These are phyloP conservation scores for Phytophthora foliorum DNA, from an alignment of 352 stramenopile species.

Conservation along the genomic window DNA sequence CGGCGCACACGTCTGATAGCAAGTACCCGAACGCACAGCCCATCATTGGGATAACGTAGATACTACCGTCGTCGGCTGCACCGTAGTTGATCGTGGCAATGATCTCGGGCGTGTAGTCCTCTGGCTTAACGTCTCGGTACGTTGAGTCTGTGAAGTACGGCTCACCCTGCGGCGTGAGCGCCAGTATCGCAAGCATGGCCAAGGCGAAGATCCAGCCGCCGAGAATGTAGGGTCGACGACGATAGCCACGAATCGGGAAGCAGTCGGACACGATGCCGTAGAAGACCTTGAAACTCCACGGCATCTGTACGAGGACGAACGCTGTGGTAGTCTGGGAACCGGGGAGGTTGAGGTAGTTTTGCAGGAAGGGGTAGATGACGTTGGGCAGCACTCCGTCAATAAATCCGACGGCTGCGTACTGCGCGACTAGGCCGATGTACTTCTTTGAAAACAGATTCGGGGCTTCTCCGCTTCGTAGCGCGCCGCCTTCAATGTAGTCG, in stretches of 20 bases:
- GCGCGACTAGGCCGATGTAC: slow-evolving; percentile 60
- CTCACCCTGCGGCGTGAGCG: slow-evolving; percentile 38
- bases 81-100: slow-evolving; percentile 51
- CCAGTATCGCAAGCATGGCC: slow-evolving; percentile 53
- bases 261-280: slow-evolving; percentile 69
- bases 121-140: slow-evolving; percentile 52
- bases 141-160: slow-evolving; percentile 53
- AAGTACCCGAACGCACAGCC: slow-evolving; percentile 57
- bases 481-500: slow-evolving; percentile 49
- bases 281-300: slow-evolving; percentile 75
- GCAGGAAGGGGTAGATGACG: slow-evolving; percentile 65
- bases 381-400: slow-evolving; percentile 60
- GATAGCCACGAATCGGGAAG: slow-evolving; percentile 66
- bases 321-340: slow-evolving; percentile 58
- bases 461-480: slow-evolving; percentile 46
- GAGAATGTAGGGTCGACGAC: slow-evolving; percentile 64
- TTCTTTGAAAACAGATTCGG: slow-evolving; percentile 48
- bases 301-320: slow-evolving; percentile 57
- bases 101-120: slow-evolving; percentile 58
- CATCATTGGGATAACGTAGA: slow-evolving; percentile 62
- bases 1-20: slow-evolving; percentile 56
- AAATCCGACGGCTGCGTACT: slow-evolving; percentile 64
- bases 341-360: slow-evolving; percentile 65
- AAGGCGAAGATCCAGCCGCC: slow-evolving; percentile 53
- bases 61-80: slow-evolving; percentile 41